Conservation (phyloP, 139 green algal species). For the Chlorella vulgaris region DNA sequence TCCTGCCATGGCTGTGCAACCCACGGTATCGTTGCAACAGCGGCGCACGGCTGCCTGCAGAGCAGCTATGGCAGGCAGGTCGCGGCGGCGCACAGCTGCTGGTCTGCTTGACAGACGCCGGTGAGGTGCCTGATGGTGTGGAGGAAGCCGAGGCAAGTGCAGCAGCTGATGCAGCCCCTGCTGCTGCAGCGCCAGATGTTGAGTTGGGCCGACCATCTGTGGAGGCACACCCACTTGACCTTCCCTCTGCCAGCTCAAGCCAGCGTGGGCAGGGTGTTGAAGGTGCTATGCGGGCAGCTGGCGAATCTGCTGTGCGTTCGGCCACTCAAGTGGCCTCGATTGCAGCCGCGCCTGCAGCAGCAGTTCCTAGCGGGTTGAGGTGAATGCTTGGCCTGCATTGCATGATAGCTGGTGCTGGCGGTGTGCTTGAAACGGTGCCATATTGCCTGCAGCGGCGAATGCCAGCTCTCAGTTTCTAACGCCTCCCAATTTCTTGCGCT, state of each 20-base stretch:
- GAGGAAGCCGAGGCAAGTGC: neutral
- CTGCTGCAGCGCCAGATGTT: neutral
- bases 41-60: neutral
- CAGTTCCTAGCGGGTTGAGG: neutral
- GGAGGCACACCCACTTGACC: neutral
- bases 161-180: neutral
- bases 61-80: constrained; percentile 10
- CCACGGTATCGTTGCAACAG: neutral
- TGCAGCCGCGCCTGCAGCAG: neutral
- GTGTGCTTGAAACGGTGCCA: too few relatives aligned
- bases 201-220: neutral
- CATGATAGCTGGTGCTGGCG: neutral
- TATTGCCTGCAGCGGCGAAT: too few relatives aligned
- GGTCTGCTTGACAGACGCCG: constrained; percentile 10
- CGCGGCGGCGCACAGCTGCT: constrained; percentile 6
- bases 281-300: neutral
- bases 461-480: too few relatives aligned
- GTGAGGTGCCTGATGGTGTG: neutral
- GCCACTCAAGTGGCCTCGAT: neutral
- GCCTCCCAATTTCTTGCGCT: too few relatives aligned
- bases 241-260: neutral
- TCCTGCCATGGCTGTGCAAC: constrained; percentile 23
- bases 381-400: neutral
- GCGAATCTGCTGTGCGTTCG: neutral
- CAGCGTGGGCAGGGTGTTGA: neutral